Evolutionary conservation across 2,329 filamentous ascomycete genomes (phyloP), one percentile per base, ranked within the genome.

Genomic region (Metarhizium humberi): DNA sequence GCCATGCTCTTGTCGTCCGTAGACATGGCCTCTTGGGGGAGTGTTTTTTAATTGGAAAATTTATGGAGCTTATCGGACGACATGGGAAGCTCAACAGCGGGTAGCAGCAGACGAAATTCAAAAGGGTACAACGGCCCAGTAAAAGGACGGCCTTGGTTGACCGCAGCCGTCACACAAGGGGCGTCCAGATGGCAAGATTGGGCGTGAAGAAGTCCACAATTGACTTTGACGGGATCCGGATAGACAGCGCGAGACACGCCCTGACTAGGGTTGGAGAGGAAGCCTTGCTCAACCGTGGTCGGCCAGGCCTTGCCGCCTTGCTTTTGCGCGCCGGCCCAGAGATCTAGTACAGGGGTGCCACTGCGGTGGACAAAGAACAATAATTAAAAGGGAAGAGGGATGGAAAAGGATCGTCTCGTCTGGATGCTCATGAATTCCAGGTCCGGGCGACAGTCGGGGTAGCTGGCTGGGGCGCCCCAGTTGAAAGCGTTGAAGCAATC

Each of bases 11-110:
- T 62, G 59, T 66, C 66, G 61, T 64, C 66, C 62, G 57, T 56
- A 56, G 58, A 56, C 62, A 63, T 63, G 52, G 59, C 60, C 54
- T 47, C n/a, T 50, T 46, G 16, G 34, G 40, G 51, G 53, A 48
- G 49, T 51, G 53, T 59, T 53, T 65, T 68, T 67, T 67, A 66
- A 69, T 67, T 67, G 66, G 61, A 64, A 67, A 63, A 60, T 67
- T 70, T 69, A 69, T 70, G 68, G 67, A 69, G 67, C 67, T 64
- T 58, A 59, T 60, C 62, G 63, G 57, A 60, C 59, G 62, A 67
- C 61, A 67, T 67, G 63, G 57, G 56, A 52, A 50, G 43, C 51
- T 56, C 50, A 67, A 64, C 58, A 61, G 63, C 57, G 59, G 61
- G 59, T 55, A 46, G 49, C 52, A 55, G 49, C 50, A 52, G 55